Percentiles rank a stretch among this genome's conserved stretches.
These are phyloP conservation scores for Yarrowia sp. DNA, from an alignment of 805 yeast genomes.

Conservation along the genomic window DNA sequence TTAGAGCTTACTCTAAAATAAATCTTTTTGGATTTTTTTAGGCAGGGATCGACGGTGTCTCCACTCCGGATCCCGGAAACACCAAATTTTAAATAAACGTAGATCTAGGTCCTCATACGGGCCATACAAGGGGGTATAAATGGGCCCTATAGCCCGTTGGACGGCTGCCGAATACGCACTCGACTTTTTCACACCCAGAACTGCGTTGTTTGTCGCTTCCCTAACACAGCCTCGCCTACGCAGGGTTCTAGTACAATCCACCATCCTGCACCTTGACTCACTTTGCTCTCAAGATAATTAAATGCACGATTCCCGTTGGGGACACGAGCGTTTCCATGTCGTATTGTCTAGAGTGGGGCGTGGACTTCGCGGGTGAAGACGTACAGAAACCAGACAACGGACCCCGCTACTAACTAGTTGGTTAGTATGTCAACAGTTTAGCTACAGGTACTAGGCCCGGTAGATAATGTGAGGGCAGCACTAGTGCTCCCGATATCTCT, in stretches of 20 bases:
- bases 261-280: neutral
- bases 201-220: too few species aligned
- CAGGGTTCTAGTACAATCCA: neutral
- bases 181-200: too few species aligned
- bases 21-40: neutral
- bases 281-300: constrained; percentile 10
- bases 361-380: neutral
- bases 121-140: neutral
- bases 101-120: neutral
- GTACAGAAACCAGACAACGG: neutral
- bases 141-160: too few species aligned
- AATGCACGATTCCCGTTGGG: neutral
- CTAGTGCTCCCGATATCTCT: too few species aligned
- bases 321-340: neutral
- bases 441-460: too few species aligned
- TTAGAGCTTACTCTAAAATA: neutral
- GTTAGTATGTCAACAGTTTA: too few species aligned
- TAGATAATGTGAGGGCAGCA: too few species aligned
- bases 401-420: too few species aligned
- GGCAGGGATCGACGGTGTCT: constrained; percentile 10
- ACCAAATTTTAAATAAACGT: neutral
- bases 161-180: too few species aligned
- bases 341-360: neutral
- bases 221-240: neutral
- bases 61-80: constrained; percentile 17